Evolutionary conservation across 1,139 yeast genomes (phyloP).

Genomic region (Maudiozyma humilis): DNA sequence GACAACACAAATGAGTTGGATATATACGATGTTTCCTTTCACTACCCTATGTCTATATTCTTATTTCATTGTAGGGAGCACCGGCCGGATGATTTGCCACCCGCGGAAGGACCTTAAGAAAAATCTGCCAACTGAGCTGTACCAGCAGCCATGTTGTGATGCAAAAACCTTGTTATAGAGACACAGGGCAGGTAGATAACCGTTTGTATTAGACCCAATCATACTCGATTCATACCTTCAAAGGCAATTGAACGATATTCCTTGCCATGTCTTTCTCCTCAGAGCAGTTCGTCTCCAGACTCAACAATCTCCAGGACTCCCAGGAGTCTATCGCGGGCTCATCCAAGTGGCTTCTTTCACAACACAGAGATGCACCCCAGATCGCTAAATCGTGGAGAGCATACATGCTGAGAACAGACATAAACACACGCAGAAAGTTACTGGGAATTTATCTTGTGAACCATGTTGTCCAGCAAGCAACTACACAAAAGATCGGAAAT

Average conservation of each 20-base stretch:
- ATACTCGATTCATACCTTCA: background rate
- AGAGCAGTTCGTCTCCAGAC: slow-evolving; percentile 42
- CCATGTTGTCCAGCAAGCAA: slow-evolving; percentile 78
- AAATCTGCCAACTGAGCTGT: too few species aligned
- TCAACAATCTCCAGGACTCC: slow-evolving; percentile 59
- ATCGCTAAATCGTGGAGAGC: slow-evolving; percentile 59
- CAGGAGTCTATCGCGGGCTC: slow-evolving; percentile 85
- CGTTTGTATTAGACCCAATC: too few species aligned
- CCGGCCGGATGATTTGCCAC: background rate
- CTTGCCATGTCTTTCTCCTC: slow-evolving; percentile 13
- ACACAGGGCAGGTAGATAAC: too few species aligned
- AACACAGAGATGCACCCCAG: slow-evolving; percentile 55
- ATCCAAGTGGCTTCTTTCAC: slow-evolving; percentile 79
- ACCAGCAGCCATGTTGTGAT: too few species aligned
- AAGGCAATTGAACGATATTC: background rate
- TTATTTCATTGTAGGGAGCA: too few species aligned
- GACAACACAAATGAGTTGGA: too few species aligned
- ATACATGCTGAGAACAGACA: slow-evolving; percentile 20
- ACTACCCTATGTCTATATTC: too few species aligned
- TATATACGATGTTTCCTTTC: too few species aligned
- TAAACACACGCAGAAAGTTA: slow-evolving; percentile 44
- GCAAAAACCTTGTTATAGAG: too few species aligned
- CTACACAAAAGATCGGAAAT: slow-evolving; percentile 55
- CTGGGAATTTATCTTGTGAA: slow-evolving; percentile 67
- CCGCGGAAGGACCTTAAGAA: background rate